Base-by-base conservation (phyloP, 441 rosid genomes). In the Corymbia citriodora region DNA sequence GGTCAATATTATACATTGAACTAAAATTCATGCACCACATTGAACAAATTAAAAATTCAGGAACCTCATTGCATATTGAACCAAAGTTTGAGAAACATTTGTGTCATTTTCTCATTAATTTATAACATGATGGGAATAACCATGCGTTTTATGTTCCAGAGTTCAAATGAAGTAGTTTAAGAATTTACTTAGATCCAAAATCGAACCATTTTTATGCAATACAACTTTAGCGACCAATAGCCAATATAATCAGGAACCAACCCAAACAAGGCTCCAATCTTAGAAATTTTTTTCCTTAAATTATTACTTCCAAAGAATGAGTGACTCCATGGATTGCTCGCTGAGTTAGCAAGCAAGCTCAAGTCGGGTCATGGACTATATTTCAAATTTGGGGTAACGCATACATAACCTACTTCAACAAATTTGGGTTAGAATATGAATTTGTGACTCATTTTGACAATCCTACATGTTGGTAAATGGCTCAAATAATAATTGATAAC, bases 21-120 rank as follows among this genome's bases (percentile, higher is more conserved):
- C 23, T 55, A 19, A 8, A 55, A 4, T 55, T 0, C 7, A 55
- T 18, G 17, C 0, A 18, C 9, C 10, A 1, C 16, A 55, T 55
- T 18, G 18, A 55, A 18, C 0, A 55, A 18, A 55, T 18, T 55
- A 55, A 55, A 55, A 55, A 0, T 57, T 21, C 11, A 21, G 21
- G 5, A 15, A 57, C 0, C 61, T 19, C 1, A 1, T 57, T 57
- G 16, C 27, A 3, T 11, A 57, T 57, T 57, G 4, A 0, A 57
- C 2, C 8, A 57, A 57, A 57, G 9, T 57, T 0, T 1, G 4
- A 0, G 5, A 11, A 57, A 3, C 21, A 21, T 21, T 55, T 57
- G 61, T 21, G 27, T 27, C 9, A 57, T 57, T 57, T 21, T 3
- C 27, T 27, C 61, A 57, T 21, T 57, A 57, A 21, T 57, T 10